These are phyloP conservation scores for Gracilariopsis chorda DNA, from an alignment of 23 red algal species.

Conservation along the genomic window DNA sequence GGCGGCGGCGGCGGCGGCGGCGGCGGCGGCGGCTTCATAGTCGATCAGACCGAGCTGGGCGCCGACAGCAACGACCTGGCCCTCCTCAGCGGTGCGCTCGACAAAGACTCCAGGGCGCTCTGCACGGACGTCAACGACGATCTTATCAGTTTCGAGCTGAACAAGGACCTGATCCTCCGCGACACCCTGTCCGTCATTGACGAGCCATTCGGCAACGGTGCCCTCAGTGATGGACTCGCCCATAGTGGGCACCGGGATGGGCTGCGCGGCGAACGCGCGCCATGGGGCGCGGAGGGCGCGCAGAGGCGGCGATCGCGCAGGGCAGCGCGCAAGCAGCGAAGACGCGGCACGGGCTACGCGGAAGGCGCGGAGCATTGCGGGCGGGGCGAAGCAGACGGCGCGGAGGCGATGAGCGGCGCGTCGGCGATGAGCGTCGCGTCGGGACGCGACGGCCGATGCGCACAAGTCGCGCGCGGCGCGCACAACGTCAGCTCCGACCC, in stretches of 20 bases:
- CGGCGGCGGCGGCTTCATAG: slow-evolving; percentile 22
- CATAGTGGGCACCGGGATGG: slow-evolving; percentile 87
- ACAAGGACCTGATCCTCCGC: slow-evolving; percentile 87
- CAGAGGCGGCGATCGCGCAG: background rate
- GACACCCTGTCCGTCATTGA: slow-evolving; percentile 74
- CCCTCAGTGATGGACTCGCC: slow-evolving; percentile 97
- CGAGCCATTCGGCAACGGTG: slow-evolving; percentile 79
- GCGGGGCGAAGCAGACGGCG: background rate
- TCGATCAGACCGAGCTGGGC: slow-evolving; percentile 63
- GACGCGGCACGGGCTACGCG: background rate
- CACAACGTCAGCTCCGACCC: too few species aligned
- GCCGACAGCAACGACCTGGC: slow-evolving; percentile 90
- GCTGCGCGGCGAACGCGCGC: slow-evolving; percentile 9
- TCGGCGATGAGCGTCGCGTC: background rate
- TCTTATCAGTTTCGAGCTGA: slow-evolving; percentile 98
- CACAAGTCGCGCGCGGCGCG: too few species aligned
- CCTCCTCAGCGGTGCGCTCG: slow-evolving; percentile 72
- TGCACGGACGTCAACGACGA: slow-evolving; percentile 95
- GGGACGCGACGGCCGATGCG: too few species aligned
- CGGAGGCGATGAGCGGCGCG: background rate
- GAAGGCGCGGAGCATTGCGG: background rate
- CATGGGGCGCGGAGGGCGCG: background rate
- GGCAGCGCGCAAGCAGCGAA: background rate
- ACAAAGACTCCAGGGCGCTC: slow-evolving; percentile 72
- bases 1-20: background rate